Base-by-base conservation (phyloP, 352 stramenopile genomes). In the Blastocystis sp. region DNA sequence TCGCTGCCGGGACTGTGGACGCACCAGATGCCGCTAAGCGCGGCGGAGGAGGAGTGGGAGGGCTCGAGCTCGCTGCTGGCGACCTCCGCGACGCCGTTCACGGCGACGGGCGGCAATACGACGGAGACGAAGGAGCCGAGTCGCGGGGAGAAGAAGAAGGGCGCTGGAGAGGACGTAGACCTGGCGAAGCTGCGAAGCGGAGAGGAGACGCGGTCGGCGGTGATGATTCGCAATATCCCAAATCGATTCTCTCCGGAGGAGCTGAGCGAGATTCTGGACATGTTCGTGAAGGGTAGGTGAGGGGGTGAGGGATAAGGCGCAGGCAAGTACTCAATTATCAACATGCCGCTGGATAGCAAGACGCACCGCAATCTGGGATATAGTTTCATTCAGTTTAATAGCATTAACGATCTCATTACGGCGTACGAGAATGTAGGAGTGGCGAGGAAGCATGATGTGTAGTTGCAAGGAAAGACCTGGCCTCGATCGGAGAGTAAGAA, bases 181-280 rank as follows among this genome's bases (percentile, higher is more conserved):
- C 57, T 85, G n/a, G 63, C 64, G 29, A 85, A 85, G 46, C 51
- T 85, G 51, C 40, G 44, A 8, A 72, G 63, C 38, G 75, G 75
- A 16, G 63, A 76, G 40, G 75, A 85, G 36, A 85, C 75, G 44
- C 75, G 75, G 18, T 63, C 75, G 18, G 75, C 75, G n/a, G 75
- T 85, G 9, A 85, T 85, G 75, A 76, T 85, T 42, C 75, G 75
- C 6, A 85, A 85, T 42, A 85, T 85, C 8, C 75, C 75, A 40
- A 85, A 85, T 54, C 75, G 75, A 3, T 85, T 76, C 29, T 59
- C 34, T 18, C 27, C 34, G 18, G 57, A 76, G 34, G 75, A 85
- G 40, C 24, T 85, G n/a, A 49, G 57, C n/a, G 57, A 72, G 24
- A 59, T 85, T 27, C 29, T 85, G 63, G 53, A 85, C 29, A 16